phyloP scores from a whole-genome alignment of 345 rosid genomes.

The Reutealis trisperma region DNA sequence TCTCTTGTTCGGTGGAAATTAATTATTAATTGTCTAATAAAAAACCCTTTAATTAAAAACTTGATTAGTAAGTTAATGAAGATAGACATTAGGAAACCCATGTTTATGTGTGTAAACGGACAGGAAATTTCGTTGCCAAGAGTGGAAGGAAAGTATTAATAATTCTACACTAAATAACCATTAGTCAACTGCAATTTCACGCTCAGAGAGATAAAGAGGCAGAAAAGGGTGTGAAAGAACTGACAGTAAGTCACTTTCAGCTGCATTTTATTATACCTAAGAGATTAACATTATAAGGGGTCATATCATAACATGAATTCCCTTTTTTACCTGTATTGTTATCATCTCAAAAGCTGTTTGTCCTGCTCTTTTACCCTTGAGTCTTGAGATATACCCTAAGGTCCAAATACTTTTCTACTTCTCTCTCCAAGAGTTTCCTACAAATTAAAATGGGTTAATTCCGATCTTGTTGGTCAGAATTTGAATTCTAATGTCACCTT shows the following conservation, averaged over 20 bases:
- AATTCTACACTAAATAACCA: conserved; percentile 1
- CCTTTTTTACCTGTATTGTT: conserved; percentile 17
- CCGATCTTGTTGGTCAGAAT: too few relatives aligned
- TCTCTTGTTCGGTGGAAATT: neutral
- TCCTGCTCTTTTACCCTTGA: neutral
- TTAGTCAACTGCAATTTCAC: conserved; percentile 16
- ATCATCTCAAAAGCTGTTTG: conserved; percentile 7
- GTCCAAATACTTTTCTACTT: too few relatives aligned
- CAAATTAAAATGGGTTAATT: too few relatives aligned
- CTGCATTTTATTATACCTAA: conserved; percentile 1
- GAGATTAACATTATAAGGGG: neutral
- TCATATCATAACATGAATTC: conserved; percentile 21
- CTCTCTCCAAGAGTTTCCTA: too few relatives aligned
- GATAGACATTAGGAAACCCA: neutral
- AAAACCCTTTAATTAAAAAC: too few relatives aligned
- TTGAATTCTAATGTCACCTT: too few relatives aligned
- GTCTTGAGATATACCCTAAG: neutral
- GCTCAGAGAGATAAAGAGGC: conserved; percentile 16
- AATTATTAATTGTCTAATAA: too few relatives aligned
- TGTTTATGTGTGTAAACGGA: neutral
- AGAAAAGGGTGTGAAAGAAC: conserved; percentile 32
- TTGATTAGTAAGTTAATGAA: neutral
- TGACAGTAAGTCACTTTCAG: conserved; percentile 61
- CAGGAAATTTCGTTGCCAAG: neutral
- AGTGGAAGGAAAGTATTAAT: neutral